These are phyloP conservation scores for Magnusiomyces fungicola DNA, from an alignment of 1,139 yeast genomes.

Conservation along the genomic window DNA sequence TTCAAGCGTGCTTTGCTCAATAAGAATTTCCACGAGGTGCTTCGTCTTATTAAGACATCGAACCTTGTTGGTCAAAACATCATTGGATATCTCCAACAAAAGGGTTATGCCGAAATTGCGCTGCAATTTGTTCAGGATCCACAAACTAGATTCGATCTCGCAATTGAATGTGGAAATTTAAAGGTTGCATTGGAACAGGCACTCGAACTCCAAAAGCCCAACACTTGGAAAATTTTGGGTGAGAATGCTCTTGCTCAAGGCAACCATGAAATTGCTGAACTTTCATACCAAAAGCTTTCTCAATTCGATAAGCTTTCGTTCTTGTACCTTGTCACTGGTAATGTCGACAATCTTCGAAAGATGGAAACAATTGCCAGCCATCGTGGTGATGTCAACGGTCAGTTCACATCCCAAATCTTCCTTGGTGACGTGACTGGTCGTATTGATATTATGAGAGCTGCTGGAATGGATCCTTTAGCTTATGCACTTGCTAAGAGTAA, in stretches of 20 bases:
- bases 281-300: slow-evolving; percentile 81
- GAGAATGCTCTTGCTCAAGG: slow-evolving; percentile 88
- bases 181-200: slow-evolving; percentile 88
- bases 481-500: slow-evolving; percentile 87
- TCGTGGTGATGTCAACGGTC: slow-evolving; percentile 73
- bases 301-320: slow-evolving; percentile 85
- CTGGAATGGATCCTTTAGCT: slow-evolving; percentile 84
- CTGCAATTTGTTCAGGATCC: slow-evolving; percentile 95
- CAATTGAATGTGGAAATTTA: slow-evolving; percentile 87
- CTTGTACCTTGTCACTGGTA: slow-evolving; percentile 80
- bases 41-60: slow-evolving; percentile 79
- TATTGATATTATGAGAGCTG: slow-evolving; percentile 62
- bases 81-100: slow-evolving; percentile 87
- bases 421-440: slow-evolving; percentile 70
- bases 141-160: slow-evolving; percentile 91
- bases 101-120: slow-evolving; percentile 86
- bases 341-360: slow-evolving; percentile 59
- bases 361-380: slow-evolving; percentile 89
- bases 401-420: slow-evolving; percentile 78
- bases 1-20: slow-evolving; percentile 90
- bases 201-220: slow-evolving; percentile 56
- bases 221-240: slow-evolving; percentile 77
- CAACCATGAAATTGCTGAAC: slow-evolving; percentile 75
- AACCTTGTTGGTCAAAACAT: slow-evolving; percentile 96
- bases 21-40: slow-evolving; percentile 85